Conservation (phyloP, 1,284 basidiomycete genomes). For the Trichosporon coremiiforme region DNA sequence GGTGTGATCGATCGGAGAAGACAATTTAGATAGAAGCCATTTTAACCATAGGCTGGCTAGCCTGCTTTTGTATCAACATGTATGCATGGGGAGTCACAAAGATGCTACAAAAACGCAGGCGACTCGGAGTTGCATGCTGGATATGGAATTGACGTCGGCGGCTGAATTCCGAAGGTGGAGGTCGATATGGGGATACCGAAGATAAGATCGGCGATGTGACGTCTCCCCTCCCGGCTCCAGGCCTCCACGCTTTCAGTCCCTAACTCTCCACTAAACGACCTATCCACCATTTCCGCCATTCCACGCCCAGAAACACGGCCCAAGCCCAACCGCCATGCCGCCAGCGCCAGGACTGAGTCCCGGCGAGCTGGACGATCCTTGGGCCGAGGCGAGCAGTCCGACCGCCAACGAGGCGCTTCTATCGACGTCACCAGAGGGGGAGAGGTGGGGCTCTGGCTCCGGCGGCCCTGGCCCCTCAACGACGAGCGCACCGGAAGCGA, state of each 20-base stretch:
- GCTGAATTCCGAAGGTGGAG: slow-evolving; percentile 13
- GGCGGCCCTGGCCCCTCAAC: not conserved
- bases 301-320: not conserved
- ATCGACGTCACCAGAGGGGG: not conserved
- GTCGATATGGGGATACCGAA: slow-evolving; percentile 14
- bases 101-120: not conserved
- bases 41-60: slow-evolving; percentile 14
- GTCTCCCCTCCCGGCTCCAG: slow-evolving; percentile 1
- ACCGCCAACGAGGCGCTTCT: not conserved
- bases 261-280: not conserved
- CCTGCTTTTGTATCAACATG: slow-evolving; percentile 18
- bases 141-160: not conserved
- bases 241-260: slow-evolving; percentile 10
- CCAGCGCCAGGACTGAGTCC: slow-evolving; percentile 1
- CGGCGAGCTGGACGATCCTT: slow-evolving; percentile 15
- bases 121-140: not conserved
- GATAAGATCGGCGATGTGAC: slow-evolving; percentile 19
- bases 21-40: slow-evolving; percentile 4
- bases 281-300: not conserved
- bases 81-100: slow-evolving; percentile 7
- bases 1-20: slow-evolving; percentile 35
- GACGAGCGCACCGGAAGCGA: not conserved
- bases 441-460: not conserved
- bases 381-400: slow-evolving; percentile 12
- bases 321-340: slow-evolving; percentile 9